Base-by-base conservation (phyloP, 768 basidiomycete species). In the Termitomyces sp. region DNA sequence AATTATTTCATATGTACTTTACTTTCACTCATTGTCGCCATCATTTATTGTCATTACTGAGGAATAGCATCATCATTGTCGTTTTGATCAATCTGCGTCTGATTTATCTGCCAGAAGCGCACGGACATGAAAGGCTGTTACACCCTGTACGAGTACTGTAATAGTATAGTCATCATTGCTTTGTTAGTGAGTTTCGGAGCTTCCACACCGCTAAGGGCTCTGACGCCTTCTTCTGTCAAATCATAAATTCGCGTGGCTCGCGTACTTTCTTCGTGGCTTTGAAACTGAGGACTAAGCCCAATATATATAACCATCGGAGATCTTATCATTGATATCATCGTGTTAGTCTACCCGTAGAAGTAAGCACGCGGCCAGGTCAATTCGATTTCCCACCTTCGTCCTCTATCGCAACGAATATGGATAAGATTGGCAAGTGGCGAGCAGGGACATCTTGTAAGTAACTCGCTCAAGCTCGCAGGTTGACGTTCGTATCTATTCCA, bases 361-460 rank as follows among this genome's bases (percentile, higher is more conserved):
- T 41, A 19, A 28, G 28, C 17, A 15, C 17, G 26, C 11, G 17
- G 14, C 15, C 12, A 30, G n/a, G 23, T 19, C 15, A 14, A 12
- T 3, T 31, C 15, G 21, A 17, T 33, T 41, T 40, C 21, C 35
- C 21, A 26, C 23, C 19, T 35, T 44, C 26, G 17, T 50, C n/a
- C 17, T 37, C 58, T 57, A 1, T 33, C 15, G 31, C 33, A 19
- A 38, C 14, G 26, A 50, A 44, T 9, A 60, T 56, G 53, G 70
- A 70, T 57, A 51, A 55, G 21, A 62, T 75, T 23, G 70, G 64
- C 41, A 78, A 71, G 67, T 80, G 78, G 78, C 66, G 73, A 26
- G 68, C 76, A 31, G 79, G 79, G 10, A 57, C 67, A 44, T 66
- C 72, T 54, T 80, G 78, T 80, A 59, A 60, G 77, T 67, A 52